Conservation (phyloP, 805 yeast species). For the Schwanniomyces sp. region DNA sequence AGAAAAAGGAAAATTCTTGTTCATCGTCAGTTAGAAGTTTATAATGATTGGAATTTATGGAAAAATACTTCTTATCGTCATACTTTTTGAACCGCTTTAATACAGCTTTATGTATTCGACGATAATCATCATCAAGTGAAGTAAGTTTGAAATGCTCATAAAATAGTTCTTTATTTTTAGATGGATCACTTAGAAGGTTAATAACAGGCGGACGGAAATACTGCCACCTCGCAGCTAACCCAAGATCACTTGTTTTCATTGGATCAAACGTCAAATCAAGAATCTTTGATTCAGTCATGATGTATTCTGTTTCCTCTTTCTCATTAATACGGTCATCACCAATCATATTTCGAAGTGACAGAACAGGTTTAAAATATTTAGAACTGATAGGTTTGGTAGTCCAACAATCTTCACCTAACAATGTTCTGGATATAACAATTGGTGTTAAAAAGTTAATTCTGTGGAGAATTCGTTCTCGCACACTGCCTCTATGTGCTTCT, state of each 20-base stretch:
- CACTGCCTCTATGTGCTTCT: slow-evolving; percentile 4
- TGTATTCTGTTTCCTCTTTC: slow-evolving; percentile 20
- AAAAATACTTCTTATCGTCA: slow-evolving; percentile 2
- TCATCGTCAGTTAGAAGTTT: slow-evolving; percentile 1
- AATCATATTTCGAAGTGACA: slow-evolving; percentile 43
- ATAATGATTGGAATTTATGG: slow-evolving; percentile 14
- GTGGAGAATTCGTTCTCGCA: slow-evolving; percentile 12
- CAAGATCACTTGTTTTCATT: slow-evolving; percentile 36
- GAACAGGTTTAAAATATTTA: slow-evolving; percentile 48
- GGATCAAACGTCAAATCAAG: slow-evolving; percentile 42
- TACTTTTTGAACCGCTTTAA: neutral
- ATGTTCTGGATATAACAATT: slow-evolving; percentile 26
- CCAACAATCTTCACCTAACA: slow-evolving; percentile 55
- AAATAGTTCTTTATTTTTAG: slow-evolving; percentile 1
- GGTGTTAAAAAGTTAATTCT: slow-evolving; percentile 25
- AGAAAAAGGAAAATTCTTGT: slow-evolving; percentile 8
- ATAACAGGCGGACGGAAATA: slow-evolving; percentile 27
- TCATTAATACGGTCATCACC: slow-evolving; percentile 46
- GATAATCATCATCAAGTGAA: slow-evolving; percentile 32
- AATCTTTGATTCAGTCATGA: slow-evolving; percentile 40
- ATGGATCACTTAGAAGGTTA: slow-evolving; percentile 4
- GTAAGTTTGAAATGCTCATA: slow-evolving; percentile 18
- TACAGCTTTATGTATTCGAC: slow-evolving; percentile 28
- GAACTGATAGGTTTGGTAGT: slow-evolving; percentile 42
- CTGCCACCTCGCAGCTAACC: slow-evolving; percentile 34